Evolutionary conservation across 2,329 filamentous ascomycete genomes (phyloP), one percentile per base, ranked within the genome.

Genomic region (Ceratocystiopsis sp.): DNA sequence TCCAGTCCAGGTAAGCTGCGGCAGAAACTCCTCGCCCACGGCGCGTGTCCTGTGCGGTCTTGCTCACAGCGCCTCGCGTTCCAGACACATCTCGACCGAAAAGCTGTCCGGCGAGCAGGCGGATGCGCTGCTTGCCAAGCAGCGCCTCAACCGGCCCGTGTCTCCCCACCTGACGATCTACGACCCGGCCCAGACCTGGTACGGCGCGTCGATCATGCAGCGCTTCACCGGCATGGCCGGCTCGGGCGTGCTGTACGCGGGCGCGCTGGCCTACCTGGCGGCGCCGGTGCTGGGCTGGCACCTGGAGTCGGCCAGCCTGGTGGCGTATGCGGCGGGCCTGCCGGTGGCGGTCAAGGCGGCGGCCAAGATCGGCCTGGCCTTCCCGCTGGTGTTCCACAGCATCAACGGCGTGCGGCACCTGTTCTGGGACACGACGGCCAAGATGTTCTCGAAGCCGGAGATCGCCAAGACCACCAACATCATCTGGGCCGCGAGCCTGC

Each of bases 111-210:
- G 64, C 42, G 53, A 61, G 42, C 67, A 79, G 48, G 73, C 63
- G 50, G 55, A 72, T 50, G 58, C 71, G 52, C 75, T 93, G 63
- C 84, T 95, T 58, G 78, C 73, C 55, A 67, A 75, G 57, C 87
- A 95, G 69, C 87, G 87, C 55, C 71, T 80, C 44, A 64, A 71
- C 56, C 87, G 87, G 42, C 87, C 87, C 58, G 71, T 94, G 54
- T 73, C 84, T 38, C 87, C 87, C 44, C 86, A 95, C 59, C 75
- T 95, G 49, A 60, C 65, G 56, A 87, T 93, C 73, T 95, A 95
- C 77, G 73, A 76, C 61, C 74, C 80, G 47, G 77, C 84, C 62
- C 82, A 95, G 65, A 91, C 84, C 54, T 94, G 79, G 80, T 79
- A 84, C 61, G 70, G 71, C 52, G 78, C 77, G 53, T 76, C 68